Evolutionary conservation across 23 red algal species (phyloP).

Genomic region (Gracilaria domingensis): DNA sequence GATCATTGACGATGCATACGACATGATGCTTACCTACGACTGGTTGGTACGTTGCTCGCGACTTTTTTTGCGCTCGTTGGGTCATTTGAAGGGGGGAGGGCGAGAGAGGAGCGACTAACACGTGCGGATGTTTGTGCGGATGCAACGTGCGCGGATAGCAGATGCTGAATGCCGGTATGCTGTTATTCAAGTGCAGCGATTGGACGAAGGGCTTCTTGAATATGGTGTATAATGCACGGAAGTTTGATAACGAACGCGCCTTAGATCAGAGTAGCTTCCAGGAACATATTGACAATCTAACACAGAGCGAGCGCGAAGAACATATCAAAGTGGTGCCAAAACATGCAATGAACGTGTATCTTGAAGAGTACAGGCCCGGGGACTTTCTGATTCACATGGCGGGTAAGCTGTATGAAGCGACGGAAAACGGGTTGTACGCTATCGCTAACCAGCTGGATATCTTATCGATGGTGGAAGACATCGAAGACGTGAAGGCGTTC

Average conservation of each 20-base stretch:
- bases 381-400: conserved; percentile 93
- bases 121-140: no score
- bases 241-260: conserved; percentile 83
- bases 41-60: conserved; percentile 62
- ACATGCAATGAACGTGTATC: conserved; percentile 85
- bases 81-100: not conserved
- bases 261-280: conserved; percentile 87
- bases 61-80: not conserved
- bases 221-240: conserved; percentile 66
- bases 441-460: conserved; percentile 93
- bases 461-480: conserved; percentile 76
- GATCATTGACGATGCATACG: conserved; percentile 83
- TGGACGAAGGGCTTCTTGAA: conserved; percentile 68
- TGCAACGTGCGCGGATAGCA: not conserved
- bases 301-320: conserved; percentile 12
- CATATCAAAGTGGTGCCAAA: conserved; percentile 85
- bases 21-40: conserved; percentile 85
- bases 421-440: conserved; percentile 71
- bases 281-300: conserved; percentile 62
- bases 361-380: conserved; percentile 87
- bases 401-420: conserved; percentile 94
- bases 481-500: conserved; percentile 87
- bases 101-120: not conserved
- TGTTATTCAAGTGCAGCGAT: conserved; percentile 81
- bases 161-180: conserved; percentile 89